Base-by-base conservation (phyloP, 1,139 yeast genomes). In the Saccharomycopsis phalli region DNA sequence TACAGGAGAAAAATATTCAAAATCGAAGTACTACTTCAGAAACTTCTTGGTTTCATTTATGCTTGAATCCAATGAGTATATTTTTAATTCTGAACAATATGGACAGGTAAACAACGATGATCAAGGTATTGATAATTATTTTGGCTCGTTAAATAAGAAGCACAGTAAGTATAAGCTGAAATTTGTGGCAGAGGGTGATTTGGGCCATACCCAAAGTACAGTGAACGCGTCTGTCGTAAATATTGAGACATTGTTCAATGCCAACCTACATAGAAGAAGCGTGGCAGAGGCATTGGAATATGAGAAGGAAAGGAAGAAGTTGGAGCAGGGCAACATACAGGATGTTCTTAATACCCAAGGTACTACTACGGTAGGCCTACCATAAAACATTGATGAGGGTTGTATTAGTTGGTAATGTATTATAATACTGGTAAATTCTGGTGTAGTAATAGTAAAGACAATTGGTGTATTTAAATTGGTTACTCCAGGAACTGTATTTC, bases 11-110 rank as follows among this genome's bases (percentile, higher is more conserved):
- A 23, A 41, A 7, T 44, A 42, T n/a, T 7, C 25, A 5, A 42
- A 38, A 27, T 31, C 47, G 8, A 31, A 26, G n/a, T 27, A 31
- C 20, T 26, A 41, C 23, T 44, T 44, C 38, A 25, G 32, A 20
- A 38, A 37, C 23, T 44, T 44, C 26, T 36, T 44, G 38, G 37
- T 42, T 23, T 34, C 42, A 4, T 44, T 41, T 31, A 38, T 34
- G 7, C 33, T 32, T 7, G 47, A 44, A 25, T 37, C 42, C n/a
- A 44, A 44, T 27, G 40, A 41, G n/a, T 13, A 36, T 4, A 19
- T 44, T 11, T 17, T 44, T 14, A 31, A 44, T 19, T 27, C 41
- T 6, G 29, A 34, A 13, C 29, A 33, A 8, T 40, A 37, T 32
- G 36, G 34, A 14, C 31, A 35, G 13, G 14, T 34, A 21, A 14